Evolutionary conservation across 1,284 basidiomycete species (phyloP).

Genomic region (Melampsora larici-populina): DNA sequence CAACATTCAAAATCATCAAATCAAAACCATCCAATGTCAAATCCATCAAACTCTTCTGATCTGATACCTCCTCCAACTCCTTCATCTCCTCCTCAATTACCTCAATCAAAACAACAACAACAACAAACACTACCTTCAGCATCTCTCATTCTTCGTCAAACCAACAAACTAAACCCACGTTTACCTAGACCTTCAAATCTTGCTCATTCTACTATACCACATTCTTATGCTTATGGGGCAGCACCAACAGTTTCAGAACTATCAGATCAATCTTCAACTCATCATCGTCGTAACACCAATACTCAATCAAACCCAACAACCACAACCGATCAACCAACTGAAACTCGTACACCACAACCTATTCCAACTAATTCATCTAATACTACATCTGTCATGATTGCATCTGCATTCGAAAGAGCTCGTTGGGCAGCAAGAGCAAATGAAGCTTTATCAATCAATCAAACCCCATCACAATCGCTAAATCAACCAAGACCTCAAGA

Average conservation of each 20-base stretch:
- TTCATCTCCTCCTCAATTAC: not conserved
- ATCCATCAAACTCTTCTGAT: no score
- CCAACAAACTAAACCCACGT: constrained; percentile 13
- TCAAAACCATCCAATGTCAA: not conserved
- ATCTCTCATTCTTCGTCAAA: constrained; percentile 23
- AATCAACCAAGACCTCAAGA: not conserved
- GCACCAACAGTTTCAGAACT: constrained; percentile 12
- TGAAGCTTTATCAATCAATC: not conserved
- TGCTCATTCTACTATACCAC: constrained; percentile 2
- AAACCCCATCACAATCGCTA: not conserved
- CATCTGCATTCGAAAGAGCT: constrained; percentile 40
- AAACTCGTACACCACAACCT: not conserved
- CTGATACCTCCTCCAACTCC: not conserved
- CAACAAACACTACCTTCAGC: constrained; percentile 22
- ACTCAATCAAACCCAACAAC: not conserved
- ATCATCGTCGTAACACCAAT: not conserved
- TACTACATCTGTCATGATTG: constrained; percentile 33
- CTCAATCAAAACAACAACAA: not conserved
- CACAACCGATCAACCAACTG: not conserved
- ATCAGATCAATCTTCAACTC: not conserved
- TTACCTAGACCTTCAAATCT: constrained; percentile 1
- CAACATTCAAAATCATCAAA: not conserved
- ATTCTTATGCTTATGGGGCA: constrained; percentile 36
- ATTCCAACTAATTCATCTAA: constrained; percentile 12
- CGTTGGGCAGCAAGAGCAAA: constrained; percentile 10